phyloP scores from a whole-genome alignment of 2,329 filamentous ascomycete species.

The Fusarium siculi region DNA sequence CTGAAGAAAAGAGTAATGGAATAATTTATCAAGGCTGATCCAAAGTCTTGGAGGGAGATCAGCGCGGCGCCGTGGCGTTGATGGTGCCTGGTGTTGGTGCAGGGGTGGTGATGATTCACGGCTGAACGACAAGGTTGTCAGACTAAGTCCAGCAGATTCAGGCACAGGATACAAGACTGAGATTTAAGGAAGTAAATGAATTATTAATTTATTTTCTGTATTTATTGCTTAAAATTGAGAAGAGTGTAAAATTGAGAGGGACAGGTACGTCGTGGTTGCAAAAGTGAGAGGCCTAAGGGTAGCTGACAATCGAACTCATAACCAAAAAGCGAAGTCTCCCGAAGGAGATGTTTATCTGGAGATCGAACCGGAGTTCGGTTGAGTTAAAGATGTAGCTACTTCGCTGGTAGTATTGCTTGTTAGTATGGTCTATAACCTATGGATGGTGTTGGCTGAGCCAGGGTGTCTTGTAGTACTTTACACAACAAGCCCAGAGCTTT shows the following conservation, averaged over 20 bases:
- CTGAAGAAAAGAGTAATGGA: fast-evolving
- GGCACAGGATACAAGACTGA: neutral
- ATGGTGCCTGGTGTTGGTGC: neutral
- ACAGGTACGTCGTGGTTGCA: fast-evolving
- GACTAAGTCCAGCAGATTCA: neutral
- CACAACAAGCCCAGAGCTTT: neutral
- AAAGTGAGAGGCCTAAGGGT: neutral
- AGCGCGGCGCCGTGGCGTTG: neutral
- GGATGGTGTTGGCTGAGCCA: too few relatives aligned
- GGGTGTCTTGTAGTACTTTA: too few relatives aligned
- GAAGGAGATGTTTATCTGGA: neutral
- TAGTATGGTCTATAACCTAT: neutral
- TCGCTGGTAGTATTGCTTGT: neutral
- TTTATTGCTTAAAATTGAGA: fast-evolving
- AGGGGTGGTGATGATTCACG: neutral
- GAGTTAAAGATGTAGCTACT: neutral
- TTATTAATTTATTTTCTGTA: fast-evolving
- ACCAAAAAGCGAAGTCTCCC: slow-evolving; percentile 28
- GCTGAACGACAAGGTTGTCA: neutral
- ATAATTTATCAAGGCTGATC: neutral
- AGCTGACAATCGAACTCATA: neutral
- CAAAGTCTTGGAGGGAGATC: neutral
- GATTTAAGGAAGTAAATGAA: fast-evolving
- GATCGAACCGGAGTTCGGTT: neutral
- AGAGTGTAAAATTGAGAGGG: fast-evolving